Percentiles rank a stretch among this genome's conserved stretches.
These are phyloP conservation scores for Leccinum disarticulatum DNA, from an alignment of 768 basidiomycete species.

Conservation along the genomic window DNA sequence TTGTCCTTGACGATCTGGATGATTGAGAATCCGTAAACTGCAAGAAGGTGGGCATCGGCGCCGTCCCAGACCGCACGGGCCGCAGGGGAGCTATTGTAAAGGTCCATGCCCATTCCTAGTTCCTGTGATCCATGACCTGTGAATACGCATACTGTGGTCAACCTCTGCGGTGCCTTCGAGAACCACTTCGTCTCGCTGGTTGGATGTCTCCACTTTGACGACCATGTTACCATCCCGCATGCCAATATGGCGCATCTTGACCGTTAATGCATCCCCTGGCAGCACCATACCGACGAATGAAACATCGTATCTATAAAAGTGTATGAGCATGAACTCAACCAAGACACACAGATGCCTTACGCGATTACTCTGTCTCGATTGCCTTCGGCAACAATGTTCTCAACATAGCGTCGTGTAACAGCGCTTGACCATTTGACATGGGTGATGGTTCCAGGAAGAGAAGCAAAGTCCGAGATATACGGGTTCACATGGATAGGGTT, in stretches of 20 bases:
- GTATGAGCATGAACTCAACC: constrained; percentile 3
- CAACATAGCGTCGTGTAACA: constrained; percentile 88
- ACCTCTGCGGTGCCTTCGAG: constrained; percentile 92
- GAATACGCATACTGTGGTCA: constrained; percentile 92
- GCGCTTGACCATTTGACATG: constrained; percentile 98
- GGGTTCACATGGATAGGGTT: constrained; percentile 99
- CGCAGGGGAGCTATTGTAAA: constrained; percentile 89
- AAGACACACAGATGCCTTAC: constrained; percentile 46
- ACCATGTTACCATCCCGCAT: constrained; percentile 95
- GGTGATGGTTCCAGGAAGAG: constrained; percentile 93
- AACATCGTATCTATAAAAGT: constrained; percentile 72
- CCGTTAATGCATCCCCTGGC: constrained; percentile 82
- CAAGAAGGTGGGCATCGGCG: constrained; percentile 89
- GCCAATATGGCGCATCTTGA: constrained; percentile 84
- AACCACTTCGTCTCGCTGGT: constrained; percentile 86
- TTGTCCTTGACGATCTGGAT: constrained; percentile 98
- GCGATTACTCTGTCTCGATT: constrained; percentile 86
- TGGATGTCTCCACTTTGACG: constrained; percentile 83
- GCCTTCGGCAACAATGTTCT: constrained; percentile 92
- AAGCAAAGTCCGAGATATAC: constrained; percentile 93
- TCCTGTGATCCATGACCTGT: constrained; percentile 99
- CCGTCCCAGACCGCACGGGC: constrained; percentile 97
- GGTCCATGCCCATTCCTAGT: constrained; percentile 98
- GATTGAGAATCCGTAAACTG: constrained; percentile 98
- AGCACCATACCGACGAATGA: constrained; percentile 97